Base-by-base conservation (phyloP, 495 filamentous ascomycete genomes). In the Aspergillus panamensis region DNA sequence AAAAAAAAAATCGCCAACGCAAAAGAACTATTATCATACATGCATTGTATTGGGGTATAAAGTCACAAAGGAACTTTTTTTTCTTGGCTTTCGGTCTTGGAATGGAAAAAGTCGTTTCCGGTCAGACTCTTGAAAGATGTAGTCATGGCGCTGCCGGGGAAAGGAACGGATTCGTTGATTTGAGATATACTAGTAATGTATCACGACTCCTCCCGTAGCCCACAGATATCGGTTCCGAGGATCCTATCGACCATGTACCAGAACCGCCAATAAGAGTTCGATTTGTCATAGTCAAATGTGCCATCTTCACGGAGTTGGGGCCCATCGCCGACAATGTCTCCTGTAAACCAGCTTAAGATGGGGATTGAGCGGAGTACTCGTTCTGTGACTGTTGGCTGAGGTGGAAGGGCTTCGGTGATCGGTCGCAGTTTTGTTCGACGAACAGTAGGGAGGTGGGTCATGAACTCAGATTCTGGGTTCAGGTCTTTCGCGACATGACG, bases 261-360 rank as follows among this genome's bases (percentile, higher is more conserved):
- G 56, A 80, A 73, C 19, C 73, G 81, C 91, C 91, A 96, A 71
- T 92, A 95, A 42, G 86, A 67, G 57, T 84, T 89, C 3, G 91
- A 91, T 58, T 77, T 82, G 37, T 78, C 80, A 71, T 82, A 87
- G 62, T 96, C 91, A 58, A 95, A 92, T 2, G 82, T 81, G n/a
- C 90, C 91, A 48, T 84, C 75, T n/a, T 92, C 90, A 33, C 77
- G 84, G 42, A 89, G 79, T 39, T 89, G 88, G 19, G 92, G 84
- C 51, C 85, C 82, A 60, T 85, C 85, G 4, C 91, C 91, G 54
- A 95, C 92, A 55, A 94, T 84, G 58, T 90, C 88, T 29, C 87
- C 83, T 5, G 82, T 86, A 60, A 92, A 87, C 82, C 86, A 88
- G 55, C 76, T 80, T 51, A 88, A 64, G 48, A 88, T 73, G 0